A percentile compares a stretch with the other conserved stretches of the same genome.
Conservation (phyloP, 768 basidiomycete genomes). For the Naganishia kalamii region DNA sequence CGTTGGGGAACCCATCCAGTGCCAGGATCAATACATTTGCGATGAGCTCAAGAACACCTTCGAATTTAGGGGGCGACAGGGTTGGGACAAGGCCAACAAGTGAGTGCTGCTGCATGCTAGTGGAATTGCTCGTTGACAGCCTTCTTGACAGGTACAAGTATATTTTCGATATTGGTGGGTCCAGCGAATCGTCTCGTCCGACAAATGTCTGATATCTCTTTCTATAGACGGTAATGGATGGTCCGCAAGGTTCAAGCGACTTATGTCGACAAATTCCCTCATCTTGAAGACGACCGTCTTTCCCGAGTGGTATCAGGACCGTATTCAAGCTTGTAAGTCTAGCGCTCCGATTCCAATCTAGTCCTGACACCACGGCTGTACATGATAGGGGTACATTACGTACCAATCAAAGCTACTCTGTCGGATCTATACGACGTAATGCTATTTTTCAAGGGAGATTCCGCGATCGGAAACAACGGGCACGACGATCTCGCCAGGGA, state of each 20-base stretch:
- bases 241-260: constrained; percentile 46
- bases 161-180: constrained; percentile 41
- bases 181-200: neutral
- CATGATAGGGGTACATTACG: constrained; percentile 39
- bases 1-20: constrained; percentile 37
- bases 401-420: constrained; percentile 48
- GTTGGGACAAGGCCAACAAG: constrained; percentile 35
- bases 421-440: constrained; percentile 48
- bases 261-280: constrained; percentile 43
- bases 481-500: constrained; percentile 47
- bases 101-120: constrained; percentile 9
- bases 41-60: constrained; percentile 33
- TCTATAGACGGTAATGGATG: constrained; percentile 45
- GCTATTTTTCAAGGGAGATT: constrained; percentile 38
- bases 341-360: neutral
- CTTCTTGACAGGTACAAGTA: constrained; percentile 36
- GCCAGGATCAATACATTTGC: constrained; percentile 38
- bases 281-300: constrained; percentile 46
- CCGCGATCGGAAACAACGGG: constrained; percentile 32
- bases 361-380: neutral
- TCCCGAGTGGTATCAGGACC: constrained; percentile 43
- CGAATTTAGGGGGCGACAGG: constrained; percentile 29
- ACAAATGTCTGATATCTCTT: neutral
- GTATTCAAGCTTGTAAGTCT: constrained; percentile 34
- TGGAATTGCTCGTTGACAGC: neutral